These are phyloP conservation scores for Zoysia pacifica DNA, from an alignment of 176 grass and related monocot genomes.

Conservation along the genomic window DNA sequence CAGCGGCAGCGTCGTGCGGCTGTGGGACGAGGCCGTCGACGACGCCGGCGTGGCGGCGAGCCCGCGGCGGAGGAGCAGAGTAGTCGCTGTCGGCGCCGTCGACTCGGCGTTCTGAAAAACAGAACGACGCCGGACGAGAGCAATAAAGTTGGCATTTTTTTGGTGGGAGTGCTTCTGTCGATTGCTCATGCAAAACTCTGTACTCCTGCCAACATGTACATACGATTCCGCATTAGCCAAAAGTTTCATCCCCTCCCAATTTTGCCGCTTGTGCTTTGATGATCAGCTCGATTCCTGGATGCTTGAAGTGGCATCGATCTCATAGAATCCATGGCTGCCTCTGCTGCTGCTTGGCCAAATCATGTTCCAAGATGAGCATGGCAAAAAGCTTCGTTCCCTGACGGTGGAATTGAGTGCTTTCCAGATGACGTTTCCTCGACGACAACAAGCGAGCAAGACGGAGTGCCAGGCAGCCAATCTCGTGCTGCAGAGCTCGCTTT, in stretches of 20 bases:
- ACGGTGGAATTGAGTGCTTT: not conserved
- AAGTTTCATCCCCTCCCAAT: not conserved
- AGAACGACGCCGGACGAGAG: not conserved
- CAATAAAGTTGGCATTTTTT: constrained; percentile 3
- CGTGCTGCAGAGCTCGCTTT: not conserved
- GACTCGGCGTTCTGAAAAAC: constrained; percentile 11
- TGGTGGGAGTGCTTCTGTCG: not conserved
- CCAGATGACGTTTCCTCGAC: not conserved
- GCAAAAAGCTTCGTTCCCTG: not conserved
- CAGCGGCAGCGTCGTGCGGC: constrained; percentile 52
- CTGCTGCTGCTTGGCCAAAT: not conserved
- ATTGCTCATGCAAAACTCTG: not conserved
- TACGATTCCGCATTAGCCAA: not conserved
- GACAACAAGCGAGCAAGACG: not conserved
- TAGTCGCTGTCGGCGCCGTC: not conserved
- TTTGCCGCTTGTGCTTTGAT: not conserved
- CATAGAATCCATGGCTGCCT: not conserved
- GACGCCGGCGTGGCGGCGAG: not conserved
- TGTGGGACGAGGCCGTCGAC: constrained; percentile 53
- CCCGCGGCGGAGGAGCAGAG: constrained; percentile 26
- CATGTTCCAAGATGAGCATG: not conserved
- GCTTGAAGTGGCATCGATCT: not conserved
- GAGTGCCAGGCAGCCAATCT: not conserved
- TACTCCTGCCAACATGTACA: constrained; percentile 11
- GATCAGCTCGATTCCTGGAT: not conserved